Evolutionary conservation across 2,329 filamentous ascomycete genomes (phyloP).

Genomic region (Talaromyces sp.): DNA sequence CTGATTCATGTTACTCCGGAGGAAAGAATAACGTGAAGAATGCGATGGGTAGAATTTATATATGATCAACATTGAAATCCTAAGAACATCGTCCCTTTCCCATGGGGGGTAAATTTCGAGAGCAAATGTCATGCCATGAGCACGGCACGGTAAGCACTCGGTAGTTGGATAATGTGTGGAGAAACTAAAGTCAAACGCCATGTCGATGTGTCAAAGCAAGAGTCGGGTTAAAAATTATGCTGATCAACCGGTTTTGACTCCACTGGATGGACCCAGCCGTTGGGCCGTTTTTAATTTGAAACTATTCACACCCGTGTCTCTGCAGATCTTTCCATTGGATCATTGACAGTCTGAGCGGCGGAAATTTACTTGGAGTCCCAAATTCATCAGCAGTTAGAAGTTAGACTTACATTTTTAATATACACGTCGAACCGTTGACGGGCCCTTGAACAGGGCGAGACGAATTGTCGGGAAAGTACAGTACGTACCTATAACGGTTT

Average conservation of each 20-base stretch:
- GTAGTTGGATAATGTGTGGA: background rate
- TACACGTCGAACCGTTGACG: background rate
- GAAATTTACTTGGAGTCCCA: background rate
- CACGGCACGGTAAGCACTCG: background rate
- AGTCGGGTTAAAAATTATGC: background rate
- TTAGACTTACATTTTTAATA: background rate
- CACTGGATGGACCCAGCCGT: background rate
- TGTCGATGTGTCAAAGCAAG: background rate
- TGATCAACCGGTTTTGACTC: background rate
- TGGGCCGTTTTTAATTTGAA: slow-evolving; percentile 7
- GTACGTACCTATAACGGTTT: background rate
- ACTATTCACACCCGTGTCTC: background rate
- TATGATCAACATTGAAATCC: background rate
- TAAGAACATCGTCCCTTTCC: background rate
- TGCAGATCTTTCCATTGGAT: background rate
- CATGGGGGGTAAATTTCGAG: background rate
- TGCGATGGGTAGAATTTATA: background rate
- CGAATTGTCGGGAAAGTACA: background rate
- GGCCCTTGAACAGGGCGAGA: background rate
- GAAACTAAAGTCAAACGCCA: background rate
- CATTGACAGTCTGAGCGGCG: background rate
- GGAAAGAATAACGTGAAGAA: background rate
- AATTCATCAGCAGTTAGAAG: background rate
- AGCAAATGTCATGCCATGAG: background rate
- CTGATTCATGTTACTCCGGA: background rate